phyloP scores from a whole-genome alignment of 2,329 filamentous ascomycete species.

The Colletotrichum sp. region DNA sequence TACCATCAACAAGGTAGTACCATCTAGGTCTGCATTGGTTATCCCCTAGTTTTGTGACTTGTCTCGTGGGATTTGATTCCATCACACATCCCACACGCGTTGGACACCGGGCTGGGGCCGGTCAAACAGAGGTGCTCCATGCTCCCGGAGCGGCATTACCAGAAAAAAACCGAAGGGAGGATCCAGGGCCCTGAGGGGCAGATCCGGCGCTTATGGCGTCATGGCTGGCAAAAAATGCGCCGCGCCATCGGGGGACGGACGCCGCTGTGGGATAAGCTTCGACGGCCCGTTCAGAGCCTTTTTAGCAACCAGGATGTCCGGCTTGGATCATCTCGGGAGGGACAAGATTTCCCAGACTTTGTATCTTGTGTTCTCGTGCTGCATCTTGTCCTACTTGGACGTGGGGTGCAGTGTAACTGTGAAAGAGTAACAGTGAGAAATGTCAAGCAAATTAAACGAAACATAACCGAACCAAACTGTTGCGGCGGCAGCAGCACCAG shows the following conservation, averaged over 20 bases:
- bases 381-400: not conserved
- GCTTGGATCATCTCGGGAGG: not conserved
- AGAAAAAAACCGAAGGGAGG: not conserved
- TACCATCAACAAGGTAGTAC: not conserved
- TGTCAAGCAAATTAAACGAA: not conserved
- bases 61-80: not conserved
- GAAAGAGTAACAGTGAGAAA: not conserved
- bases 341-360: not conserved
- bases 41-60: not conserved
- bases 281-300: not conserved
- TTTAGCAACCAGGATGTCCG: not conserved
- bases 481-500: not conserved
- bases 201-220: constrained; percentile 17
- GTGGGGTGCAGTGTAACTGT: not conserved
- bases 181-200: not conserved
- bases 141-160: not conserved
- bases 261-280: not conserved
- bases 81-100: not conserved
- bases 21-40: not conserved
- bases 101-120: not conserved
- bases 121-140: not conserved
- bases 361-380: not conserved
- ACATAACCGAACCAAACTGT: not conserved
- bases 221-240: not conserved
- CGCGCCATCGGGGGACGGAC: not conserved